Base-by-base conservation (phyloP, 2,329 filamentous ascomycete genomes). In the Venturiaceae sp. region DNA sequence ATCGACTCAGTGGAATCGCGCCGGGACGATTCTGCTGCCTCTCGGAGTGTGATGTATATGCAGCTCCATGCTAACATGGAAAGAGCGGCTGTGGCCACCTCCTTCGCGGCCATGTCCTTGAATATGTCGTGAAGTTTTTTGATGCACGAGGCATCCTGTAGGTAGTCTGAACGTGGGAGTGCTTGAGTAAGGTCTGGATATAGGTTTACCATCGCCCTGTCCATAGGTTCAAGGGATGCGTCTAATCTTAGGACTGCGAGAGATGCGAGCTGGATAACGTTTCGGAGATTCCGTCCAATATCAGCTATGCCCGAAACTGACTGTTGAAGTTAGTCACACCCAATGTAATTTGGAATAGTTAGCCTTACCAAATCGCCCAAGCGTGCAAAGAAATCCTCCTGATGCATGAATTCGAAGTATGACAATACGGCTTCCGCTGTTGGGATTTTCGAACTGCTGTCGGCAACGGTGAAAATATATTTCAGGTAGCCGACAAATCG, bases 21-120 rank as follows among this genome's bases (percentile, higher is more conserved):
- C 14, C 52, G n/a, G 30, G 55, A 57, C 3, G 30, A 23, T 23
- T 33, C 14, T 34, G 55, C 55, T 39, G 23, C 39, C 30, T 32
- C 39, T 50, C 23, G 28, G 13, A 57, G 46, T 6, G 19, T 26
- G 19, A 34, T 16, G 23, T 23, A 77, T 28, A 96, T 81, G 53
- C 92, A 76, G 3, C 86, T 84, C 92, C 92, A 97, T 3, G 88
- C 83, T 63, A 95, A 88, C 21, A 90, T 80, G 19, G 88, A 83
- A 1, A 90, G 89, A 58, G 83, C 84, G 21, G 88, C 87, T 36
- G 83, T 82, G 37, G 78, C 75, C n/a, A 82, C 77, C 16, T 80
- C 80, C 21, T 73, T 68, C 30, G 77, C 77, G 13, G 83, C 80
- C 7, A 84, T 82, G 58, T 77, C 75, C 26, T 86, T 72, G 34